These are phyloP conservation scores for Berberis thunbergii DNA, from an alignment of 164 flowering plant genomes.

Conservation along the genomic window DNA sequence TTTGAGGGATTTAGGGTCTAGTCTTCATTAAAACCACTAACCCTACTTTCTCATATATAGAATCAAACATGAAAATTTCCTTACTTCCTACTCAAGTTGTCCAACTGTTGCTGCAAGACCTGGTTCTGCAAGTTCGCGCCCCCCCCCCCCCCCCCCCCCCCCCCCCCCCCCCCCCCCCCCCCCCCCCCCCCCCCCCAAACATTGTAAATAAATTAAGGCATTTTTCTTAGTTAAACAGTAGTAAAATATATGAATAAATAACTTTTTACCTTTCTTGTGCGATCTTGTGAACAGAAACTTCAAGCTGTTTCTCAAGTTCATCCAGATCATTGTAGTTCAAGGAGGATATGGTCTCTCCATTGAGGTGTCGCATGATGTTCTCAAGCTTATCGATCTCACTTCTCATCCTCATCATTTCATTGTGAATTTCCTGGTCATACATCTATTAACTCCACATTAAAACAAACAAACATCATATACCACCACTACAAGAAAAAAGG, in stretches of 20 bases:
- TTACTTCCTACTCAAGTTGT: conserved; percentile 37
- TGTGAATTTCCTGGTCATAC: conserved; percentile 16
- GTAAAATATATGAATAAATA: neutral
- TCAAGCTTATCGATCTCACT: conserved; percentile 32
- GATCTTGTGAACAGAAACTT: conserved; percentile 28
- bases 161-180: no score
- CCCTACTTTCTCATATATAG: no score
- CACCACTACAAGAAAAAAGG: no score
- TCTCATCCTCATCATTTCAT: conserved; percentile 29
- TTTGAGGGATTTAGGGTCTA: no score
- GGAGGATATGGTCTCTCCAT: conserved; percentile 27
- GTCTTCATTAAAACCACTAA: no score
- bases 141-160: no score
- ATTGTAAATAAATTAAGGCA: neutral
- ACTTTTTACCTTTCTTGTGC: conserved; percentile 33
- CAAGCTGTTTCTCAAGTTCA: conserved; percentile 32
- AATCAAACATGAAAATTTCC: neutral
- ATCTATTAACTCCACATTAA: neutral
- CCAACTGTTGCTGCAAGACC: conserved; percentile 35
- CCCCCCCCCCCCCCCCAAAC: neutral
- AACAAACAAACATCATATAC: neutral
- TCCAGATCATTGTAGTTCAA: conserved; percentile 22
- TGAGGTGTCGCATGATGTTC: conserved; percentile 25
- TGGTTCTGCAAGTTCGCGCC: conserved; percentile 28
- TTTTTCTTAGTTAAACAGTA: neutral